Evolutionary conservation across 805 yeast species (phyloP), one percentile per base, ranked within the genome.

Genomic region (Candida schatavii): DNA sequence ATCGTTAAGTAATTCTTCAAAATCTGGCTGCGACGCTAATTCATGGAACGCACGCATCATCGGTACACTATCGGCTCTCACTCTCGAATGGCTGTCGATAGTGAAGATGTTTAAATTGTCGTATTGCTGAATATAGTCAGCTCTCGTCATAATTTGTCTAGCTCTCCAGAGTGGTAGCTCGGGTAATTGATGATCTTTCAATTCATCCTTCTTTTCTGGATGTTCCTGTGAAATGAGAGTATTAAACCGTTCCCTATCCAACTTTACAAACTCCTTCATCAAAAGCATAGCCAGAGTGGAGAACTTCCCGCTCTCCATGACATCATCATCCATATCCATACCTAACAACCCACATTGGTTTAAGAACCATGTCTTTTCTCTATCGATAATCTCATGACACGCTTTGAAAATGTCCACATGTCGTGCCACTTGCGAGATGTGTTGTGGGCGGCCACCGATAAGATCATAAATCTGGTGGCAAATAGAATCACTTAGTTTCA

Each of bases 41-140:
- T 87, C 95, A 45, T 85, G 78, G 57, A 87, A 87, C 4, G 91
- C 95, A 50, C 90, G 74, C 95, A 87, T 85, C 95, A 87, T 86
- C 1, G 91, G 90, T 2, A 85, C 84, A 6, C 88, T 80, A 57
- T 87, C 95, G 0, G 95, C 91, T 27, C 85, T 67, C 2, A 87
- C 95, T 40, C 76, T 68, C 0, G 88, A 80, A 43, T 77, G 74
- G 0, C 87, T 78, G 61, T 87, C 93, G 41, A 87, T 79, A 2
- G 95, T 84, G 61, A 87, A 87, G 21, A 87, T 77, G 57, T 87
- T 87, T 49, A 86, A 63, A 48, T 84, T 80, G 56, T 87, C 95
- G 56, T 83, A 85, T 20, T 58, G 65, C 52, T 85, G 87, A 44
- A 87, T 87, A 55, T 77, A 87, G 59, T 87, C 95, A 1, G 88